Conservation (phyloP, 1,139 yeast species). For the Lodderomyces margitis region DNA sequence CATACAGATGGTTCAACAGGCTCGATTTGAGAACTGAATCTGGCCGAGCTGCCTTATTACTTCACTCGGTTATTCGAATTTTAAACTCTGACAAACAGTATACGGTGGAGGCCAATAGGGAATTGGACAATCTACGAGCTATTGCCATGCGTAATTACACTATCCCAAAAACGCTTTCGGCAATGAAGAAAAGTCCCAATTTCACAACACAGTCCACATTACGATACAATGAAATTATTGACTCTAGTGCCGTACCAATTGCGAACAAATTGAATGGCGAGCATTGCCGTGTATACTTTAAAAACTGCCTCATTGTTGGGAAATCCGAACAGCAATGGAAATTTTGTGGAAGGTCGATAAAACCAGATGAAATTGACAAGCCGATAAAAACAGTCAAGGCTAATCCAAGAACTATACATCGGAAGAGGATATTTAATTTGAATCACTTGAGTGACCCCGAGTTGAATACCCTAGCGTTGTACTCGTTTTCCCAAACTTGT, state of each 20-base stretch:
- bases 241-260: slow-evolving; percentile 17
- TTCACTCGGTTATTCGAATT: slow-evolving; percentile 24
- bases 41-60: slow-evolving; percentile 29
- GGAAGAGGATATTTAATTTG: slow-evolving; percentile 20
- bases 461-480: slow-evolving; percentile 24
- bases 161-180: slow-evolving; percentile 28
- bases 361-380: slow-evolving; percentile 17
- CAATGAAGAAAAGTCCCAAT: slow-evolving; percentile 34
- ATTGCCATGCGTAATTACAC: slow-evolving; percentile 27
- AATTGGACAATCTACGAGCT: slow-evolving; percentile 23
- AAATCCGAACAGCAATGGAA: slow-evolving; percentile 42
- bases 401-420: slow-evolving; percentile 26
- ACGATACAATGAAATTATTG: slow-evolving; percentile 31
- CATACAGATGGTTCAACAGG: slow-evolving; percentile 32
- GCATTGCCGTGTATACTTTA: slow-evolving; percentile 22
- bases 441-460: slow-evolving; percentile 22
- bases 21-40: slow-evolving; percentile 32
- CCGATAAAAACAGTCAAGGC: slow-evolving; percentile 25
- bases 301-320: slow-evolving; percentile 26
- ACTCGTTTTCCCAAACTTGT: slow-evolving; percentile 33
- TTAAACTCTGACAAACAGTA: slow-evolving; percentile 18
- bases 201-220: slow-evolving; percentile 26
- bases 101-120: slow-evolving; percentile 14
- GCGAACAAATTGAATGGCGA: slow-evolving; percentile 18
- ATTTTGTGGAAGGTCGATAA: slow-evolving; percentile 34